Conservation (phyloP, 768 basidiomycete species). For the Tylopilus vinaceipallidus region DNA sequence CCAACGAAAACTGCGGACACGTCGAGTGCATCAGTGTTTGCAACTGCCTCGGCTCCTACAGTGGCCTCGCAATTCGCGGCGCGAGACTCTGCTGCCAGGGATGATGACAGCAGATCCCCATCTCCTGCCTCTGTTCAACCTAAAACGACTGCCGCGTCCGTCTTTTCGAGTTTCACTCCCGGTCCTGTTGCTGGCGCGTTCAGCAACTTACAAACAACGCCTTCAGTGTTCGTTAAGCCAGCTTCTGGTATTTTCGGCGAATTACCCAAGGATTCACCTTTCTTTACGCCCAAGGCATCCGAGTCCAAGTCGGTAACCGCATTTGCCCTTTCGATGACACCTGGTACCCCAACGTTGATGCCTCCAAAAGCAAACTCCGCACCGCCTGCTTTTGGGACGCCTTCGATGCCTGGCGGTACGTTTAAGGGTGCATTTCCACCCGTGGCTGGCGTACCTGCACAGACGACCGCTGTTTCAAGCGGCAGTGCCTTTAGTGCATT, state of each 20-base stretch:
- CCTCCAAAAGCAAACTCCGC: conserved; percentile 21
- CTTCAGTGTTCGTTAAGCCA: conserved; percentile 37
- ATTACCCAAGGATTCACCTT: conserved; percentile 48
- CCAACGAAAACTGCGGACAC: background rate
- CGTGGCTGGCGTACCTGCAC: background rate
- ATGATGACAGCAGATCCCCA: conserved; percentile 30
- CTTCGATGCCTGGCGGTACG: conserved; percentile 32
- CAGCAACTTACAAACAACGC: conserved; percentile 35
- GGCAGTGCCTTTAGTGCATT: conserved; percentile 29
- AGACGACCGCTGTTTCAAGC: conserved; percentile 14
- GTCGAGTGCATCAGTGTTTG: conserved; percentile 8
- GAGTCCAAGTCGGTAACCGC: conserved; percentile 38
- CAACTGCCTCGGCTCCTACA: background rate
- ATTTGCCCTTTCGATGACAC: conserved; percentile 30
- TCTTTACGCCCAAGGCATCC: conserved; percentile 41
- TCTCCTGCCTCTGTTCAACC: conserved; percentile 17
- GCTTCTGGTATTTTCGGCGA: conserved; percentile 35
- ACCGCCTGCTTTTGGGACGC: conserved; percentile 39
- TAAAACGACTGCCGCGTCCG: conserved; percentile 5
- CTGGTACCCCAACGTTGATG: conserved; percentile 19
- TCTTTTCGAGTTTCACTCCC: conserved; percentile 23
- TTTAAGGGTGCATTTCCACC: conserved; percentile 20
- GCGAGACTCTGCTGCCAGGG: conserved; percentile 13
- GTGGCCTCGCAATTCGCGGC: background rate
- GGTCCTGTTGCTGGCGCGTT: conserved; percentile 38